Evolutionary conservation across 2,329 filamentous ascomycete species (phyloP).

Genomic region (Bipolaris oryzae): DNA sequence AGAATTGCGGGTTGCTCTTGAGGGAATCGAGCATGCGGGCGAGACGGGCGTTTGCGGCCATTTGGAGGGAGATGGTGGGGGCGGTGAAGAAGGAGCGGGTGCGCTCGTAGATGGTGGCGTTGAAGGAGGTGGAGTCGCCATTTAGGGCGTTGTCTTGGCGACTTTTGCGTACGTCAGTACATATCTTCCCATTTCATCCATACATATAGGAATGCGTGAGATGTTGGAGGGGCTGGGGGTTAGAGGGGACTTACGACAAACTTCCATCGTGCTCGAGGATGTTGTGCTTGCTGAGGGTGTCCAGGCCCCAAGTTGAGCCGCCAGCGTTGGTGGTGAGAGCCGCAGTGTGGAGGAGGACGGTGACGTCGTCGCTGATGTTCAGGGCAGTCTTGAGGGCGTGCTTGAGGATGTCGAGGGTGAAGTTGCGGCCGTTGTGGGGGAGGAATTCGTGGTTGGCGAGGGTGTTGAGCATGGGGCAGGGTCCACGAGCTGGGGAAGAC

Average conservation of each 20-base stretch:
- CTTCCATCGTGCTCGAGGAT: constrained; percentile 58
- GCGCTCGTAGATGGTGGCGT: constrained; percentile 57
- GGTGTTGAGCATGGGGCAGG: constrained; percentile 41
- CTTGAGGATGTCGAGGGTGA: constrained; percentile 36
- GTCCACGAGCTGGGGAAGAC: constrained; percentile 8
- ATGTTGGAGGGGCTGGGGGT: no score
- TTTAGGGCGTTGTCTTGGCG: background rate
- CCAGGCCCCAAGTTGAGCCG: constrained; percentile 15
- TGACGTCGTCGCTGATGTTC: constrained; percentile 12
- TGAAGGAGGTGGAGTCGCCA: constrained; percentile 40
- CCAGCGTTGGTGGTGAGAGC: constrained; percentile 15
- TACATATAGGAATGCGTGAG: background rate
- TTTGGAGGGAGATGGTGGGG: background rate
- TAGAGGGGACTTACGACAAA: background rate
- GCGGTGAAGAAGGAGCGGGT: constrained; percentile 41
- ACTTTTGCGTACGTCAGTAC: background rate
- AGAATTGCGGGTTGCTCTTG: constrained; percentile 2
- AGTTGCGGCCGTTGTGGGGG: constrained; percentile 36
- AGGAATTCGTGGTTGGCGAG: constrained; percentile 41
- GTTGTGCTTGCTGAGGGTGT: constrained; percentile 54
- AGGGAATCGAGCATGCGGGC: constrained; percentile 9
- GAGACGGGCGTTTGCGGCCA: constrained; percentile 11
- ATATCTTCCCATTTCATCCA: background rate
- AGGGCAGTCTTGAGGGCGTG: constrained; percentile 9
- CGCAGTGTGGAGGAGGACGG: constrained; percentile 4